Conservation (phyloP, 345 rosid species). For the Heritiera littoralis region DNA sequence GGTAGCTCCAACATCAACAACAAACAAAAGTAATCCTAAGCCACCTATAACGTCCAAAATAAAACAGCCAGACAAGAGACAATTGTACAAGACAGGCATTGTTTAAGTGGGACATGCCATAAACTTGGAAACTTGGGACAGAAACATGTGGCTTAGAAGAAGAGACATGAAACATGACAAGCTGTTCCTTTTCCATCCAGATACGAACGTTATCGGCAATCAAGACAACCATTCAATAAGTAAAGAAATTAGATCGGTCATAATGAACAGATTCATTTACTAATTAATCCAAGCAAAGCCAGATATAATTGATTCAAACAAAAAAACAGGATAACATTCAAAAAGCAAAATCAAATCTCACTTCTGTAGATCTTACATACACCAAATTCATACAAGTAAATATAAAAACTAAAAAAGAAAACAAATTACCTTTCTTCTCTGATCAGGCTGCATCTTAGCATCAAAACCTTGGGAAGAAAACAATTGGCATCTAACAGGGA, state of each 20-base stretch:
- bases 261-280: conserved; percentile 1
- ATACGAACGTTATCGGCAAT: not conserved
- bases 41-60: not conserved
- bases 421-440: conserved; percentile 70
- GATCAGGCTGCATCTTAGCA: conserved; percentile 92
- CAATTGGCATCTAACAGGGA: conserved; percentile 20
- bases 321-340: conserved; percentile 31
- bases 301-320: not conserved
- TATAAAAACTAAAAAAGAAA: not conserved
- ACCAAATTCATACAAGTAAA: not conserved
- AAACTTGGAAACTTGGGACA: not conserved
- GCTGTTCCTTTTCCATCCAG: not conserved
- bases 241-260: not conserved
- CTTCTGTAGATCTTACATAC: not conserved
- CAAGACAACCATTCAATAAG: not conserved
- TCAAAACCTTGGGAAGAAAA: conserved; percentile 35
- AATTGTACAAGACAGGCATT: not conserved
- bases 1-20: not conserved
- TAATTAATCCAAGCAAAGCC: conserved; percentile 8
- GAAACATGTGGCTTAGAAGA: conserved; percentile 6
- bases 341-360: not conserved
- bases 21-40: not conserved
- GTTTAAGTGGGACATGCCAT: not conserved
- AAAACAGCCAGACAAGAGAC: not conserved
- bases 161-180: conserved; percentile 11